Percentiles rank a stretch among this genome's conserved stretches.
phyloP scores from a whole-genome alignment of 2,329 filamentous ascomycete genomes.

The Alternaria arborescens region DNA sequence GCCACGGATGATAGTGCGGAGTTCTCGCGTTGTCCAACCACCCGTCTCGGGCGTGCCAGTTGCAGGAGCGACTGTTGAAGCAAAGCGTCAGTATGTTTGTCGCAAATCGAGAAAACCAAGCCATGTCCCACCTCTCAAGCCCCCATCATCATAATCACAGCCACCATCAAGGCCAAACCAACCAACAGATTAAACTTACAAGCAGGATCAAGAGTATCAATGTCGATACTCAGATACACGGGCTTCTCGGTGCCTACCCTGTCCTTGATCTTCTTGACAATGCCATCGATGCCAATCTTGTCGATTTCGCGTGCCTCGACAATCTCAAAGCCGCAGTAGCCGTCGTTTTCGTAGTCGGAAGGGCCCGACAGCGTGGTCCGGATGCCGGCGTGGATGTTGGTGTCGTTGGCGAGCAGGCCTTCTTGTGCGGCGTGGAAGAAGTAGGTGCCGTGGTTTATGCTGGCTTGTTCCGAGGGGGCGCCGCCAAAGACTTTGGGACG shows the following conservation, averaged over 20 bases:
- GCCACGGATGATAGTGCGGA: constrained; percentile 74
- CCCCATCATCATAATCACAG: background rate
- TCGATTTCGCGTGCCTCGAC: constrained; percentile 78
- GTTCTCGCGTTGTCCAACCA: constrained; percentile 77
- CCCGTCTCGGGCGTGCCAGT: constrained; percentile 80
- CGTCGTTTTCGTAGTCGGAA: constrained; percentile 84
- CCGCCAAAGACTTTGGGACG: constrained; percentile 87
- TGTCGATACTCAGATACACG: constrained; percentile 85
- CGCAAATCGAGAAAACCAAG: background rate
- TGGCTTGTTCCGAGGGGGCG: constrained; percentile 76
- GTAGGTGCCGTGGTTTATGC: constrained; percentile 88
- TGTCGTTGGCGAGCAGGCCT: constrained; percentile 80
- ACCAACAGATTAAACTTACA: constrained; percentile 58
- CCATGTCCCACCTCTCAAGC: background rate
- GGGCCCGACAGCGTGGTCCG: constrained; percentile 81
- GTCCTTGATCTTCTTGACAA: constrained; percentile 79
- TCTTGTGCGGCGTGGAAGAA: constrained; percentile 85
- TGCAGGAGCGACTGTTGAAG: constrained; percentile 67
- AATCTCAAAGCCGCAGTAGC: constrained; percentile 84
- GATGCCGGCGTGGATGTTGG: constrained; percentile 88
- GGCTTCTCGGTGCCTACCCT: constrained; percentile 77
- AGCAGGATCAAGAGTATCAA: constrained; percentile 86
- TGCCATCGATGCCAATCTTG: constrained; percentile 73
- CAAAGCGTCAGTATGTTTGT: constrained; percentile 10
- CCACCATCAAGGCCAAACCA: background rate